Evolutionary conservation across 2,329 filamentous ascomycete species (phyloP).

Genomic region (Nemania serpens): DNA sequence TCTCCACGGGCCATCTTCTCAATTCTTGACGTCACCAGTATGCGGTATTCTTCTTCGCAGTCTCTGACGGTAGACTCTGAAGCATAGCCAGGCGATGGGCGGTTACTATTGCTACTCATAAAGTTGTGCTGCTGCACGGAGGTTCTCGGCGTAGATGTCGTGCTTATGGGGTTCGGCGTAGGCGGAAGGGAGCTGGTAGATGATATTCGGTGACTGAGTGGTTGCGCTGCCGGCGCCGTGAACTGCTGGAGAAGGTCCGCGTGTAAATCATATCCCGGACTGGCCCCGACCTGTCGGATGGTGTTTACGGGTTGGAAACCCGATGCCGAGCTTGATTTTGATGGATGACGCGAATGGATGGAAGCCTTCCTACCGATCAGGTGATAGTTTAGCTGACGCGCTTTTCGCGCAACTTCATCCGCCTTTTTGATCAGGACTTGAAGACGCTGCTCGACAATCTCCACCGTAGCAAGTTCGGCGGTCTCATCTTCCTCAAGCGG

Average conservation of each 20-base stretch:
- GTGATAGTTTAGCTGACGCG: slow-evolving; percentile 80
- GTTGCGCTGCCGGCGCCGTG: slow-evolving; percentile 38
- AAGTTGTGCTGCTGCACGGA: slow-evolving; percentile 38
- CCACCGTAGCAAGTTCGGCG: slow-evolving; percentile 80
- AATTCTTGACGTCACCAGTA: slow-evolving; percentile 74
- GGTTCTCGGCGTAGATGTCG: slow-evolving; percentile 37
- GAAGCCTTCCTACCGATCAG: slow-evolving; percentile 74
- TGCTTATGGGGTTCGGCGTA: slow-evolving; percentile 38
- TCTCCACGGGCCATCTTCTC: slow-evolving; percentile 77
- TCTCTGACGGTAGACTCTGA: slow-evolving; percentile 39
- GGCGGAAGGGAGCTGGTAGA: slow-evolving; percentile 39
- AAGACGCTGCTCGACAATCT: slow-evolving; percentile 80
- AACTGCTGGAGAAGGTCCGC: slow-evolving; percentile 63
- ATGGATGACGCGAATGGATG: slow-evolving; percentile 67
- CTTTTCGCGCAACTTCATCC: slow-evolving; percentile 67
- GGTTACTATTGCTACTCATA: slow-evolving; percentile 33
- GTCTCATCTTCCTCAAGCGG: slow-evolving; percentile 85
- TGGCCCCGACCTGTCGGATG: slow-evolving; percentile 37
- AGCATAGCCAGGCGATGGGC: slow-evolving; percentile 39
- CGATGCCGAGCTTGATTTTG: slow-evolving; percentile 44
- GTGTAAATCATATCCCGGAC: slow-evolving; percentile 53
- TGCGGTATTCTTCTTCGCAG: slow-evolving; percentile 44
- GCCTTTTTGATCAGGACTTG: slow-evolving; percentile 78
- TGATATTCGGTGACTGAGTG: slow-evolving; percentile 35
- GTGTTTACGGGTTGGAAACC: slow-evolving; percentile 45